A percentile compares a stretch with the other conserved stretches of the same genome.
Evolutionary conservation across 2,329 filamentous ascomycete genomes (phyloP).

Genomic region (Epichloe glyceriae): DNA sequence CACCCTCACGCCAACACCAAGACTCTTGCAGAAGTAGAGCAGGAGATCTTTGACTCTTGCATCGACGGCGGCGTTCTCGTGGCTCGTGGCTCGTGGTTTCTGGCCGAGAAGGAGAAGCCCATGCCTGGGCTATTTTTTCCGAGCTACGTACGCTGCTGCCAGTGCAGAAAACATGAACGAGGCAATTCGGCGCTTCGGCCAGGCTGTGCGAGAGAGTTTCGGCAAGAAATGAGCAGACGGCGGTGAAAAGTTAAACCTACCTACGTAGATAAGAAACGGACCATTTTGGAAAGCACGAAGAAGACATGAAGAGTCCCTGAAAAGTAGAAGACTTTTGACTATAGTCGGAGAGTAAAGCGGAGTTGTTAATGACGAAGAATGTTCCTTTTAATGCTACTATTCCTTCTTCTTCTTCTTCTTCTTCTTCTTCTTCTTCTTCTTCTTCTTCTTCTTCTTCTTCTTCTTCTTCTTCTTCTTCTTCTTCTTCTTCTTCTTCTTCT

Average conservation of each 20-base stretch:
- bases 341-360: too few relatives aligned
- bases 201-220: slow-evolving; percentile 52
- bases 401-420: neutral
- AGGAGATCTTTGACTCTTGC: slow-evolving; percentile 69
- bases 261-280: neutral
- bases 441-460: neutral
- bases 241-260: neutral
- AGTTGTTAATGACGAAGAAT: too few relatives aligned
- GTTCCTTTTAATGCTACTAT: neutral
- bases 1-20: slow-evolving; percentile 48
- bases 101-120: slow-evolving; percentile 51
- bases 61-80: slow-evolving; percentile 69
- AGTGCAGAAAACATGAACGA: slow-evolving; percentile 55
- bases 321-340: too few relatives aligned
- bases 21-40: slow-evolving; percentile 57
- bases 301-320: neutral
- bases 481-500: neutral
- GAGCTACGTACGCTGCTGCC: slow-evolving; percentile 79
- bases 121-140: slow-evolving; percentile 65
- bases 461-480: neutral
- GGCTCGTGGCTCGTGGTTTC: slow-evolving; percentile 84
- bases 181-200: slow-evolving; percentile 63
- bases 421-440: neutral
- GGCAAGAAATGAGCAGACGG: slow-evolving; percentile 17
- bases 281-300: neutral